These are phyloP conservation scores for Pythium oligandrum DNA, from an alignment of 352 stramenopile species.

Conservation along the genomic window DNA sequence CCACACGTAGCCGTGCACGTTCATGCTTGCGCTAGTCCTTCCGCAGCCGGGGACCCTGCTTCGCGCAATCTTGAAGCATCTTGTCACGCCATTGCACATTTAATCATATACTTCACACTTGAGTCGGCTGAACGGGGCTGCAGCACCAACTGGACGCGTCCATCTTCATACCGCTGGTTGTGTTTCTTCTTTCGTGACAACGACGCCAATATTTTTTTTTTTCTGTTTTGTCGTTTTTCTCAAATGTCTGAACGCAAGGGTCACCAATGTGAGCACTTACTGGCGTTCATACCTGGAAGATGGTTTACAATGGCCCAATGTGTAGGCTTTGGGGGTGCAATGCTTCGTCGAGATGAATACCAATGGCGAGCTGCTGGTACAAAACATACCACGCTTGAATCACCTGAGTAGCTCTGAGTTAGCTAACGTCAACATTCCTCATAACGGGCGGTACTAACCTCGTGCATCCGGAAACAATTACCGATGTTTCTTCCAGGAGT, in stretches of 20 bases:
- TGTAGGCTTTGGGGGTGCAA: constrained; percentile 5
- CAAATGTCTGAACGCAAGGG: background rate
- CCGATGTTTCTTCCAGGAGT: constrained; percentile 60
- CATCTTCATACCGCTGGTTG: too few relatives aligned
- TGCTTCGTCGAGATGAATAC: constrained; percentile 16
- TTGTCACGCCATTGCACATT: too few relatives aligned
- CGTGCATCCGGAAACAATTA: constrained; percentile 79
- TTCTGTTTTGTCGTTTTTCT: background rate
- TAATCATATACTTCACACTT: too few relatives aligned
- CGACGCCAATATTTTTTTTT: background rate
- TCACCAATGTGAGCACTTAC: background rate
- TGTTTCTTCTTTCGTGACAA: too few relatives aligned
- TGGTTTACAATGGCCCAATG: background rate
- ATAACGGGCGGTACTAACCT: constrained; percentile 25
- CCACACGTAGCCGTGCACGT: too few relatives aligned
- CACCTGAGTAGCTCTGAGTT: constrained; percentile 15
- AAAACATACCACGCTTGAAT: constrained; percentile 31
- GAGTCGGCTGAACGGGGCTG: too few relatives aligned
- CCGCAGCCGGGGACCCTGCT: too few relatives aligned
- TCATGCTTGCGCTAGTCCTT: too few relatives aligned
- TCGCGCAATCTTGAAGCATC: too few relatives aligned
- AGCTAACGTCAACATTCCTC: background rate
- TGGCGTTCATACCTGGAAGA: background rate
- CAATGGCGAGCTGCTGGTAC: constrained; percentile 29
- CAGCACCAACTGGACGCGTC: too few relatives aligned